Percentiles rank a stretch among this genome's conserved stretches.
These are phyloP conservation scores for Fusarium equiseti DNA, from an alignment of 2,329 filamentous ascomycete genomes.

Conservation along the genomic window DNA sequence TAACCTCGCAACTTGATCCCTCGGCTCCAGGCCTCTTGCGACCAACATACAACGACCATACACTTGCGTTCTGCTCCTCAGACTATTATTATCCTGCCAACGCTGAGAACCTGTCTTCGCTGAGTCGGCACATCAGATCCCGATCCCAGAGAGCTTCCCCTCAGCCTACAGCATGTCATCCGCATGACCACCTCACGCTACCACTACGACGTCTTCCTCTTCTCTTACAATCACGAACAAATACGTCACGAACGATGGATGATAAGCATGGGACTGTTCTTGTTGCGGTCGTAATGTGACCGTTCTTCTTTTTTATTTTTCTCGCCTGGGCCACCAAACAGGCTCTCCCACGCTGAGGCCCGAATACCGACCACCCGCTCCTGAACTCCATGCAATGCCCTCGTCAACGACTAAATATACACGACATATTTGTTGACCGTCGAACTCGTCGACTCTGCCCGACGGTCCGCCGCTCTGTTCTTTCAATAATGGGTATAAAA, in stretches of 20 bases:
- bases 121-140: conserved; percentile 9
- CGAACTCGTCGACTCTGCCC: conserved; percentile 13
- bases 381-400: conserved; percentile 56
- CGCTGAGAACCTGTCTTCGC: conserved; percentile 1
- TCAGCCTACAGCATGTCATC: conserved; percentile 28
- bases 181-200: conserved; percentile 29
- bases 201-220: neutral
- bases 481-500: conserved; percentile 47
- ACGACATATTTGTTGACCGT: conserved; percentile 16
- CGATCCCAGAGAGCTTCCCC: conserved; percentile 30
- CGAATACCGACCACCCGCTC: conserved; percentile 46
- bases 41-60: neutral
- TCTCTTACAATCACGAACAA: neutral
- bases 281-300: conserved; percentile 36
- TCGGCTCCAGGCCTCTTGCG: conserved; percentile 7
- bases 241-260: conserved; percentile 2
- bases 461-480: conserved; percentile 25
- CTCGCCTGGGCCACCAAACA: conserved; percentile 41
- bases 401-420: conserved; percentile 46
- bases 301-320: conserved; percentile 41
- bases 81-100: no score
- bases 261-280: neutral
- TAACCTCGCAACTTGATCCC: conserved; percentile 9
- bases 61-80: neutral
- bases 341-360: conserved; percentile 46